These are phyloP conservation scores for Rhododendron ferrugineum DNA, from an alignment of 148 eudicot genomes.

Conservation along the genomic window DNA sequence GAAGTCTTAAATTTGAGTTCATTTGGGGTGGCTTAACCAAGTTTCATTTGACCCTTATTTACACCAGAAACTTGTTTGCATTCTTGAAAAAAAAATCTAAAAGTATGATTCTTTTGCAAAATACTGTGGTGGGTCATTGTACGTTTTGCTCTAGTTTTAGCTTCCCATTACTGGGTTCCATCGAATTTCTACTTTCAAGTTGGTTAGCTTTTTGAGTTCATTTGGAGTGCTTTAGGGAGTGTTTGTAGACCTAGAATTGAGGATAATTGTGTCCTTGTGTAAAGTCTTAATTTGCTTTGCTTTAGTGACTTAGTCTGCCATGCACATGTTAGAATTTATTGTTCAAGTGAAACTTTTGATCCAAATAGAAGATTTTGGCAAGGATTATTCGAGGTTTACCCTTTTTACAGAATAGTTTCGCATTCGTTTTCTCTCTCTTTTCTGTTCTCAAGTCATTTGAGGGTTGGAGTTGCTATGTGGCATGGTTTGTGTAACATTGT, in stretches of 20 bases:
- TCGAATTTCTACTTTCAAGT: neutral
- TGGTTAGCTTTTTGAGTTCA: neutral
- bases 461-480: neutral
- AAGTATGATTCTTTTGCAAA: neutral
- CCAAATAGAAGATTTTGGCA: neutral
- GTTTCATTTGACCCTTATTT: neutral
- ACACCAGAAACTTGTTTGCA: neutral
- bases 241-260: neutral
- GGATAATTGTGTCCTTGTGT: neutral
- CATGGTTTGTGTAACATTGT: neutral
- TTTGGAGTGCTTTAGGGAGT: neutral
- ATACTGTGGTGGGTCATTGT: neutral
- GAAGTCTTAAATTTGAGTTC: neutral
- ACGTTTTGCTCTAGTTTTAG: slow-evolving; percentile 1
- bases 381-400: neutral
- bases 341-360: neutral
- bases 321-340: neutral
- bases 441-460: neutral
- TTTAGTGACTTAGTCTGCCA: neutral
- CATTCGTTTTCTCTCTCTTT: neutral
- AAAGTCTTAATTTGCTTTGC: neutral
- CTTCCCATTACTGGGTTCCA: slow-evolving; percentile 5
- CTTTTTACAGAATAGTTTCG: neutral
- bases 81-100: neutral
- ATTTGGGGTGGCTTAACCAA: neutral